phyloP scores from a whole-genome alignment of 2,329 filamentous ascomycete genomes.

The Pseudocercospora eumusae region DNA sequence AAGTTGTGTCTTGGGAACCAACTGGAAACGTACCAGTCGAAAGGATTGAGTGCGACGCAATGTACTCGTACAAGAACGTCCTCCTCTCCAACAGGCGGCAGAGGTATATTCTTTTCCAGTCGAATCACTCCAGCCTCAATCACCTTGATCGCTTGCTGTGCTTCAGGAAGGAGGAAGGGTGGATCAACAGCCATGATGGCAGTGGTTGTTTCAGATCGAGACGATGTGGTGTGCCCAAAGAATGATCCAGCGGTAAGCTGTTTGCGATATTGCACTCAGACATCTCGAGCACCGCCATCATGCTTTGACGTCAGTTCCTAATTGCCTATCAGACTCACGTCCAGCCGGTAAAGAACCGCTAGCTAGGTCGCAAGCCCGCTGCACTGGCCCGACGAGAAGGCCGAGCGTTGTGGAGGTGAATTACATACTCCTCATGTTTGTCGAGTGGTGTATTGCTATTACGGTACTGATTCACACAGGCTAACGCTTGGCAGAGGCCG shows the following conservation, averaged over 20 bases:
- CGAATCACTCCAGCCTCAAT: slow-evolving; percentile 16
- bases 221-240: background rate
- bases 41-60: slow-evolving; percentile 26
- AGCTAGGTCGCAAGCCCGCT: background rate
- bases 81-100: slow-evolving; percentile 20
- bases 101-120: slow-evolving; percentile 19
- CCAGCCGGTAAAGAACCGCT: background rate
- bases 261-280: background rate
- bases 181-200: slow-evolving; percentile 17
- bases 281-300: background rate
- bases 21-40: slow-evolving; percentile 21
- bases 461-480: background rate
- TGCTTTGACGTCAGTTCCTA: slow-evolving; percentile 7
- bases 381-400: background rate
- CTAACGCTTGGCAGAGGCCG: background rate
- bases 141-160: slow-evolving; percentile 26
- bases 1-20: background rate
- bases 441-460: background rate
- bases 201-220: background rate
- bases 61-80: slow-evolving; percentile 26
- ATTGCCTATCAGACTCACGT: background rate
- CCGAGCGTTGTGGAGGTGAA: background rate
- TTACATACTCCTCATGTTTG: background rate
- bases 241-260: background rate
- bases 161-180: slow-evolving; percentile 13